Evolutionary conservation across 176 grass and related monocot species (phyloP).

Genomic region (Cenchrus americanus): DNA sequence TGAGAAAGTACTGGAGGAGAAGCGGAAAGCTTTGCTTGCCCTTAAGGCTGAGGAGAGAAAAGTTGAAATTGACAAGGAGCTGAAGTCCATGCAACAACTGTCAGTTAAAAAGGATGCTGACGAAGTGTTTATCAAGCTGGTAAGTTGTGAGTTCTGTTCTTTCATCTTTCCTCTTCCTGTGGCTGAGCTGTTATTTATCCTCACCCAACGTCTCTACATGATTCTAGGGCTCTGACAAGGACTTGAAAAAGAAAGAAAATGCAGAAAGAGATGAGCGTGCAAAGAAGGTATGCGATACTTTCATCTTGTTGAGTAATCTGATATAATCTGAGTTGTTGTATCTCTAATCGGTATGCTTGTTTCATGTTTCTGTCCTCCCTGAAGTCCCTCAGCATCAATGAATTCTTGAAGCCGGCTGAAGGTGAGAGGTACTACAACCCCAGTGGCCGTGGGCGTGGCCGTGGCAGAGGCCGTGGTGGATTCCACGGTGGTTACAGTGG

Average conservation of each 20-base stretch:
- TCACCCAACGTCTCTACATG: neutral
- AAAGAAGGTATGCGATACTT: conserved; percentile 52
- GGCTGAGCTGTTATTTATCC: neutral
- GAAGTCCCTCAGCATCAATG: conserved; percentile 76
- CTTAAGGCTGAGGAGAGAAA: conserved; percentile 75
- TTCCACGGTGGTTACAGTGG: conserved; percentile 42
- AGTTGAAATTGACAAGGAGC: conserved; percentile 80
- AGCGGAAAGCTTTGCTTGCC: conserved; percentile 61
- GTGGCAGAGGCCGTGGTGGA: conserved; percentile 55
- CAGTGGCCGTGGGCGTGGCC: conserved; percentile 30
- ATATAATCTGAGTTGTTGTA: neutral
- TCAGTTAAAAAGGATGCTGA: conserved; percentile 63
- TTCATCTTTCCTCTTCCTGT: neutral
- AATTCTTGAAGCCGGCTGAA: conserved; percentile 86
- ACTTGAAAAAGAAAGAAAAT: conserved; percentile 68
- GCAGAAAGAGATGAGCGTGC: conserved; percentile 68
- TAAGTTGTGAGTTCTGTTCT: neutral
- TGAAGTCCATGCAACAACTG: conserved; percentile 70
- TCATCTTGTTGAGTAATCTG: neutral
- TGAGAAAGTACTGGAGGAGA: conserved; percentile 80
- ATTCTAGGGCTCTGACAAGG: conserved; percentile 69
- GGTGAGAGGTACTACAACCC: conserved; percentile 53
- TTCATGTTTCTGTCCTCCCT: neutral
- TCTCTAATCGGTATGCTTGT: neutral
- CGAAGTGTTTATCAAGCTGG: conserved; percentile 80